Evolutionary conservation across 306 rosid species (phyloP).

Genomic region (Oxytropis ochrocephala): DNA sequence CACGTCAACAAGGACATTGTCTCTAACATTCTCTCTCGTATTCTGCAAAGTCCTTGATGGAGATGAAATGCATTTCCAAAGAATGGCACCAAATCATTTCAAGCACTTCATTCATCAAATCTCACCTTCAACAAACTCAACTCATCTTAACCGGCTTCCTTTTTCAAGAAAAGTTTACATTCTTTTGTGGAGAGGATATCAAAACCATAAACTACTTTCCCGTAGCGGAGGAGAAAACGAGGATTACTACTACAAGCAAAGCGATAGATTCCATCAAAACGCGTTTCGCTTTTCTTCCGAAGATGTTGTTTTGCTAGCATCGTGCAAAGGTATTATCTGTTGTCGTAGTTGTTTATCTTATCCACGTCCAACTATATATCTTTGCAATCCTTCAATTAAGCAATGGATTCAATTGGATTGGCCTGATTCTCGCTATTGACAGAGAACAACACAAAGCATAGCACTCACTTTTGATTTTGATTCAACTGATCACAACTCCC

Average conservation of each 20-base stretch:
- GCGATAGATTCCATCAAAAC: too few relatives aligned
- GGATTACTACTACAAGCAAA: too few relatives aligned
- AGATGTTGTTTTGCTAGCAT: constrained; percentile 41
- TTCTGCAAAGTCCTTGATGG: constrained; percentile 33
- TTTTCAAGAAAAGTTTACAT: constrained; percentile 35
- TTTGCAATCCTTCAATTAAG: constrained; percentile 53
- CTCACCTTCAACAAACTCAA: constrained; percentile 26
- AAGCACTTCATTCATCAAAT: constrained; percentile 31
- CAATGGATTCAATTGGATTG: constrained; percentile 32
- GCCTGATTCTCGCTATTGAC: neutral
- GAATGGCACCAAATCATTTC: constrained; percentile 39
- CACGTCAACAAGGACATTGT: constrained; percentile 20
- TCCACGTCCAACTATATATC: constrained; percentile 30
- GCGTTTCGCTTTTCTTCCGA: constrained; percentile 49
- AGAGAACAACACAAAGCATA: constrained; percentile 21
- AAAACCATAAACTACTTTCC: constrained; percentile 31
- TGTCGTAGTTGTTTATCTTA: constrained; percentile 46
- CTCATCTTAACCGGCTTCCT: constrained; percentile 38
- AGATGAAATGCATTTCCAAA: constrained; percentile 35
- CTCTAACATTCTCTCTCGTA: constrained; percentile 31
- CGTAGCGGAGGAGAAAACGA: neutral
- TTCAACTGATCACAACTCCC: constrained; percentile 6
- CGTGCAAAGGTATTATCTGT: constrained; percentile 51
- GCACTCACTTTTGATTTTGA: constrained; percentile 46
- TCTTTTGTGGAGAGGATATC: constrained; percentile 29